Conservation (phyloP, 345 rosid genomes). For the Rubroshorea leprosula region DNA sequence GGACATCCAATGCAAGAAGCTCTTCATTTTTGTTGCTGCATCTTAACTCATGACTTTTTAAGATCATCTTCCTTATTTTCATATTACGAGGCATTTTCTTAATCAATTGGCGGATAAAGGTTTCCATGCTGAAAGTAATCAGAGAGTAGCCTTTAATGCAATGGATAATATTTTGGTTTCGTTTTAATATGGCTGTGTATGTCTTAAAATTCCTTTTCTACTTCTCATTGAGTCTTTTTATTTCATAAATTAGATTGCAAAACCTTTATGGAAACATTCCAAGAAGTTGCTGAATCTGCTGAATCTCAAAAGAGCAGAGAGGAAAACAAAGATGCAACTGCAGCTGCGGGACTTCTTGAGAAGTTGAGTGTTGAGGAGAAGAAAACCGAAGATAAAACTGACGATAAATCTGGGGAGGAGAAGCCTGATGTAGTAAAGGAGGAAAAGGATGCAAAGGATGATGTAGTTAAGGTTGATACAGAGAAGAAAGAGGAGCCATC, state of each 20-base stretch:
- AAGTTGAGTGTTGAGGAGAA: slow-evolving; percentile 68
- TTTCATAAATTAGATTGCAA: slow-evolving; percentile 59
- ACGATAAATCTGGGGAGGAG: slow-evolving; percentile 11
- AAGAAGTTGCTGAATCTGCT: slow-evolving; percentile 74
- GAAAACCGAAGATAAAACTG: slow-evolving; percentile 27
- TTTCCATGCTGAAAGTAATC: no score
- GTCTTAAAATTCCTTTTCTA: background rate
- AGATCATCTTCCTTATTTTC: no score
- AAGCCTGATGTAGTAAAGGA: slow-evolving; percentile 24
- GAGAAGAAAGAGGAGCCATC: slow-evolving; percentile 50
- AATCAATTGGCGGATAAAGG: no score
- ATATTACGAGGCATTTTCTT: no score
- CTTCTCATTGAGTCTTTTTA: background rate
- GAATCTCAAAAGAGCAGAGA: slow-evolving; percentile 52
- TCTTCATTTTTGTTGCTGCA: background rate
- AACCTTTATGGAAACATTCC: slow-evolving; percentile 67
- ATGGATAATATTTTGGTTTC: background rate
- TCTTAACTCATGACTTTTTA: no score
- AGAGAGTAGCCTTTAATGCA: background rate
- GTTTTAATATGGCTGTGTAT: background rate
- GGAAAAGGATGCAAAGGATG: slow-evolving; percentile 20
- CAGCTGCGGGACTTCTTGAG: slow-evolving; percentile 67
- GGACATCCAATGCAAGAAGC: background rate
- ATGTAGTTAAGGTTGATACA: no score
- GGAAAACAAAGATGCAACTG: slow-evolving; percentile 61